Conservation (phyloP, 371 early-diverging fungal species). For the Rhizopus stolonifer region DNA sequence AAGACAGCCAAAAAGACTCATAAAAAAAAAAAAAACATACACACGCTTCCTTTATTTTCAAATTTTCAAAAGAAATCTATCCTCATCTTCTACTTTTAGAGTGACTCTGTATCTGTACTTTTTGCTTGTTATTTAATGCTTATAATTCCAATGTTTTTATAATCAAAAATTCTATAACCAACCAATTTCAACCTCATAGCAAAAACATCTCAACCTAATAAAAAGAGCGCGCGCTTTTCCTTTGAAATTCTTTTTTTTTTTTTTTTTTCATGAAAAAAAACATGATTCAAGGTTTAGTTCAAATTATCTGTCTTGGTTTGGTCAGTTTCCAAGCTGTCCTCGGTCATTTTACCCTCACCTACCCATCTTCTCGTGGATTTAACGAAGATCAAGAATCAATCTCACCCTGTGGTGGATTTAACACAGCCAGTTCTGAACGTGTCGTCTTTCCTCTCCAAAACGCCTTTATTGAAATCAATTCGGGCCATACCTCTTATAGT, state of each 20-base stretch:
- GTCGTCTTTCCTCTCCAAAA: slow-evolving; percentile 46
- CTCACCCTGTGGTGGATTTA: slow-evolving; percentile 57
- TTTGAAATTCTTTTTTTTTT: background rate
- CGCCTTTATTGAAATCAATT: slow-evolving; percentile 53
- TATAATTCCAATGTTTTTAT: too few relatives aligned
- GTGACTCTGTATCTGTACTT: too few relatives aligned
- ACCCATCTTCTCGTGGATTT: slow-evolving; percentile 58
- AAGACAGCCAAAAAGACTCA: too few relatives aligned
- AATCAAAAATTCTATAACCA: background rate
- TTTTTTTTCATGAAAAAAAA: background rate
- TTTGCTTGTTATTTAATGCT: too few relatives aligned
- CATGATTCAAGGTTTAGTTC: background rate
- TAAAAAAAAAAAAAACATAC: too few relatives aligned
- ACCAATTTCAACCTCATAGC: background rate
- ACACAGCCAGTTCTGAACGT: slow-evolving; percentile 32
- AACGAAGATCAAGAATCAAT: slow-evolving; percentile 45
- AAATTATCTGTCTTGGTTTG: background rate
- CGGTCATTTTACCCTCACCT: slow-evolving; percentile 52
- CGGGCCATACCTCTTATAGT: slow-evolving; percentile 44
- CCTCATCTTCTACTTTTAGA: too few relatives aligned
- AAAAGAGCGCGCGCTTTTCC: background rate
- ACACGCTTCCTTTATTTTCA: too few relatives aligned
- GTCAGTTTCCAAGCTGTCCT: slow-evolving; percentile 14
- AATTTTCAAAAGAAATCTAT: too few relatives aligned
- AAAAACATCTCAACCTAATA: background rate